These are phyloP conservation scores for Paraphaeosphaeria minitans DNA, from an alignment of 2,329 filamentous ascomycete species.

Conservation along the genomic window DNA sequence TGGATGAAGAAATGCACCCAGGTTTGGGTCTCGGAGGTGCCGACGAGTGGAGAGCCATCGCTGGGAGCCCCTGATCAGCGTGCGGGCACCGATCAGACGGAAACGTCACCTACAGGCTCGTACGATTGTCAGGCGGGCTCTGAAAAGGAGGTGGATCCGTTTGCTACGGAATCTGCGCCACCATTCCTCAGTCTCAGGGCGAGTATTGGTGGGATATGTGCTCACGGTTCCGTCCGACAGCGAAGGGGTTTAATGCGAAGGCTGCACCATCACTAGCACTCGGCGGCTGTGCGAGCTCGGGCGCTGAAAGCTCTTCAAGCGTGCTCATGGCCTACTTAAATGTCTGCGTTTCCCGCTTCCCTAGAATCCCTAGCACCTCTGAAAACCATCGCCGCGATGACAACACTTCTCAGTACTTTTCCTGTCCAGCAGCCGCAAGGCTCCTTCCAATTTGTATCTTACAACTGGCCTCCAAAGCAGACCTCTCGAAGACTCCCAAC, in stretches of 20 bases:
- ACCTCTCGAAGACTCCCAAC: not conserved
- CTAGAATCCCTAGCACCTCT: constrained; percentile 5
- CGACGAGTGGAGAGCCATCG: constrained; percentile 10
- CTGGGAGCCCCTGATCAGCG: constrained; percentile 6
- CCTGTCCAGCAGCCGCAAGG: constrained; percentile 4
- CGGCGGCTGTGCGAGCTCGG: constrained; percentile 6
- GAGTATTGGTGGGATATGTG: constrained; percentile 17
- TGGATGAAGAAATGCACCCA: constrained; percentile 9
- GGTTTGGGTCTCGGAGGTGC: constrained; percentile 17
- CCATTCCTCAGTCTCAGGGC: constrained; percentile 10
- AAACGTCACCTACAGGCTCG: constrained; percentile 6
- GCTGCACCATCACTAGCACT: constrained; percentile 12
- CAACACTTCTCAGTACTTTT: constrained; percentile 13
- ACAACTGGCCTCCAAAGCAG: constrained; percentile 12
- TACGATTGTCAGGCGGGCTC: constrained; percentile 10
- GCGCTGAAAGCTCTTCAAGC: constrained; percentile 6
- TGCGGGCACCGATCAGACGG: constrained; percentile 10
- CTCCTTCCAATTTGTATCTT: constrained; percentile 15
- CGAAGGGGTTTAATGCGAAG: constrained; percentile 18
- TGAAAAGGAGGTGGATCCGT: constrained; percentile 8
- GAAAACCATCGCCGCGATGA: constrained; percentile 12
- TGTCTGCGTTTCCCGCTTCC: constrained; percentile 13
- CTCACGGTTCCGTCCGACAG: constrained; percentile 6
- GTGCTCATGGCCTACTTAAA: constrained; percentile 18
- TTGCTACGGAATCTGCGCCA: constrained; percentile 9